Conservation (phyloP, 208 protist species). For the Acanthamoeba triangularis region DNA sequence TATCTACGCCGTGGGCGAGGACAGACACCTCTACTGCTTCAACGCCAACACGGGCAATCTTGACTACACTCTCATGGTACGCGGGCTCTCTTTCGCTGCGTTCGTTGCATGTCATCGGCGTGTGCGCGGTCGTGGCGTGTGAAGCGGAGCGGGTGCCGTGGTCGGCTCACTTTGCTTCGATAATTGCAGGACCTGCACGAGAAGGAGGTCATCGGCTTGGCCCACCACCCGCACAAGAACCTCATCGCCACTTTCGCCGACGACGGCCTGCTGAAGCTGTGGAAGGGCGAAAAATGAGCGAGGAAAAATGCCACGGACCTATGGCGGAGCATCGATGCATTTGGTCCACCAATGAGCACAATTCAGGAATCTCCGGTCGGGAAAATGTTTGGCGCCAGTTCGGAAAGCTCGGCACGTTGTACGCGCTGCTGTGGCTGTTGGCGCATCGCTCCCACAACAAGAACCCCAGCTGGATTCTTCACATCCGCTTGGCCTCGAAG, state of each 20-base stretch:
- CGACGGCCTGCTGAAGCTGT: slow-evolving; percentile 83
- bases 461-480: no score
- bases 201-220: slow-evolving; percentile 85
- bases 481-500: no score
- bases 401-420: no score
- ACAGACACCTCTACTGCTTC: slow-evolving; percentile 76
- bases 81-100: neutral
- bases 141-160: neutral
- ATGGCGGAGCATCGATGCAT: no score
- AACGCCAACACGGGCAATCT: slow-evolving; percentile 60
- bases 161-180: no score
- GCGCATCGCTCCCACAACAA: no score
- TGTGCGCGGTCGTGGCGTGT: neutral
- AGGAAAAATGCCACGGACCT: no score
- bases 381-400: no score
- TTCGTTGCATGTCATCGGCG: neutral
- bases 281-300: slow-evolving; percentile 69
- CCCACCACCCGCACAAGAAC: slow-evolving; percentile 86
- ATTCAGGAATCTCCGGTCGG: no score
- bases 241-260: slow-evolving; percentile 82
- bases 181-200: slow-evolving; percentile 72
- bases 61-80: slow-evolving; percentile 65
- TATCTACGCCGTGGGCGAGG: slow-evolving; percentile 74
- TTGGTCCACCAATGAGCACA: no score
- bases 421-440: no score